Base-by-base conservation (phyloP, 1,139 yeast species). In the Taphrina populina region DNA sequence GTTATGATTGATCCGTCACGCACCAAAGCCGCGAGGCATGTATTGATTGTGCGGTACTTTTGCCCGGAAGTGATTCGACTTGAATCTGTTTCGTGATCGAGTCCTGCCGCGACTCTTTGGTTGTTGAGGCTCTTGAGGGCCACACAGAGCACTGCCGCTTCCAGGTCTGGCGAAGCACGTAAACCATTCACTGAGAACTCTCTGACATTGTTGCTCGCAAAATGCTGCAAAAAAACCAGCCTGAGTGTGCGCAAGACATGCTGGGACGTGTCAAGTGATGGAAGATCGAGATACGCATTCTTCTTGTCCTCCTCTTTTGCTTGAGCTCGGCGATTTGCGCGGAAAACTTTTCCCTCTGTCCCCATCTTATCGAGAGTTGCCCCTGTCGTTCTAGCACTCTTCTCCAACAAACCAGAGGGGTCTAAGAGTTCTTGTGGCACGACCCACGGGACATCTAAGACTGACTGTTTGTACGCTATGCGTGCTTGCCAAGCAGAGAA, bases 401-500 rank as follows among this genome's bases (percentile, higher is more conserved):
- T n/a, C n/a, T n/a, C n/a, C n/a, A n/a, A n/a, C n/a, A n/a, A n/a
- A n/a, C n/a, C n/a, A n/a, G n/a, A n/a, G 15, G 32, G 21, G 45
- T 27, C 20, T 11, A 4, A 13, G 45, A 13, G 8, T 13, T 11
- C 7, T 23, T 11, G 11, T 5, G 24, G 29, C 46, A 6, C 29
- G 19, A 1, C 17, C 58, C 58, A 56, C 21, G 52, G 57, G 15
- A 47, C 33, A 4, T 46, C 52, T 15, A 56, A 52, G 6, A 56
- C 58, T 13, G 36, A 27, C 2, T 26, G 23, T 2, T 49, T 40
- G 2, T 41, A 21, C 4, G 23, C 32, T 6, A 53, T 6, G 1
- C 58, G 52, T 34, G 52, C 58, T 13, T 56, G 41, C 58, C 58
- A 56, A 3, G 56, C 58, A 8, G 10, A 3, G 5, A 26, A 4